Base-by-base conservation (phyloP, 805 yeast species). In the Henningerozyma blattae region DNA sequence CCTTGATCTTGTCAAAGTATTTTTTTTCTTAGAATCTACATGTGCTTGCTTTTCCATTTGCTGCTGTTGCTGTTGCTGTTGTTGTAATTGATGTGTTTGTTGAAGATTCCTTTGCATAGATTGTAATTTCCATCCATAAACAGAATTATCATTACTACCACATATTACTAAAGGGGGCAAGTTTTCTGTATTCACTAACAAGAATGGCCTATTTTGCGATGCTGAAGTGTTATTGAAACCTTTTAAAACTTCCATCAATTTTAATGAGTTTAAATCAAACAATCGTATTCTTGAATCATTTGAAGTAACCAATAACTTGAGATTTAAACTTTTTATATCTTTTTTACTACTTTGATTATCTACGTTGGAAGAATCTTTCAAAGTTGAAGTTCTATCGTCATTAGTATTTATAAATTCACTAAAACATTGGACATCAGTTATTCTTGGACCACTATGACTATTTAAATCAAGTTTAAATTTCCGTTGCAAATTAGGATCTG, bases 61-160 rank as follows among this genome's bases (percentile, higher is more conserved):
- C 14, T 6, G 5, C 14, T 24, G 27, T 24, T 15, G n/a, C 12
- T 6, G 27, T 24, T 24, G n/a, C 27, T 6, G 6, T 1, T 15
- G 7, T 6, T 14, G 16, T 13, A 14, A 6, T 15, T 27, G 17
- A 7, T 14, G 8, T 27, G 12, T 5, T 15, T 27, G 18, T 8
- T 15, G 15, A 8, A 15, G 5, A 18, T 28, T 5, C 14, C 14
- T 13, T 25, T 25, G 10, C 14, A 8, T 20, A n/a, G 50, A 50
- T 28, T 54, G 58, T 16, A 68, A 54, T 35, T 69, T 67, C 97
- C 97, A 89, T 10, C 83, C 59, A 48, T 86, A 87, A 12, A 82
- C 72, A 75, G 86, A 75, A 44, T 82, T 84, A 57, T 87, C 91
- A 51, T 87, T 95, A 10, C 93, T 80, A 0, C 94, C 94, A 6